These are phyloP conservation scores for Asterophora parasitica DNA, from an alignment of 768 basidiomycete genomes.

Conservation along the genomic window DNA sequence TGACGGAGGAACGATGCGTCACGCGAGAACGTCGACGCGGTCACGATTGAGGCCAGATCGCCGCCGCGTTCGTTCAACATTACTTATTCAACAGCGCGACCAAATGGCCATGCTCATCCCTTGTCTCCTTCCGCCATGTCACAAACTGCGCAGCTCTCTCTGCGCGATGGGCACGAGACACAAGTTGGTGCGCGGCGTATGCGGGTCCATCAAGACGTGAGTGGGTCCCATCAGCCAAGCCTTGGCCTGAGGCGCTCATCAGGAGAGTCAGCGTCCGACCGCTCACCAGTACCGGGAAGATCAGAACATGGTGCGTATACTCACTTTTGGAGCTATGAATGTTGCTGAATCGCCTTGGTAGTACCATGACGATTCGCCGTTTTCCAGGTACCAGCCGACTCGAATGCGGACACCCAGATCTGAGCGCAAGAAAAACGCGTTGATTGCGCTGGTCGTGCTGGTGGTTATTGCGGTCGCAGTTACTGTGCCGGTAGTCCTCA, in stretches of 20 bases:
- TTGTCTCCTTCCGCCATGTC: no score
- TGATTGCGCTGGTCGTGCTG: constrained; percentile 9
- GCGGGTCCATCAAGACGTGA: background rate
- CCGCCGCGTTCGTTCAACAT: no score
- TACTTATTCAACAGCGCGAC: no score
- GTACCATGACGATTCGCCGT: constrained; percentile 6
- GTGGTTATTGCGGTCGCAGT: constrained; percentile 7
- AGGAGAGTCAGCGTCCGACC: background rate
- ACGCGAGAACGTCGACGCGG: no score
- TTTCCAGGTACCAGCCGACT: background rate
- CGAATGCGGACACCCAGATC: no score
- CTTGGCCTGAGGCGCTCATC: background rate
- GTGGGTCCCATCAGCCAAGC: background rate
- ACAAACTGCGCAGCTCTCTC: no score
- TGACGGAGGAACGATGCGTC: no score
- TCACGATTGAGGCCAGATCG: no score
- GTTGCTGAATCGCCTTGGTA: background rate
- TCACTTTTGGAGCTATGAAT: background rate
- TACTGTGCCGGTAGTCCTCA: constrained; percentile 10
- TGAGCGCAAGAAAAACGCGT: constrained; percentile 7
- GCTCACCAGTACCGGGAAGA: background rate
- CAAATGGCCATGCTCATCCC: no score
- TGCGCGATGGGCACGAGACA: no score
- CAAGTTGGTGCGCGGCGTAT: no score
- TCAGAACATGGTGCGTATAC: background rate